Percentiles rank a stretch among this genome's conserved stretches.
Evolutionary conservation across 345 rosid species (phyloP).

Genomic region (Clausena lansium): DNA sequence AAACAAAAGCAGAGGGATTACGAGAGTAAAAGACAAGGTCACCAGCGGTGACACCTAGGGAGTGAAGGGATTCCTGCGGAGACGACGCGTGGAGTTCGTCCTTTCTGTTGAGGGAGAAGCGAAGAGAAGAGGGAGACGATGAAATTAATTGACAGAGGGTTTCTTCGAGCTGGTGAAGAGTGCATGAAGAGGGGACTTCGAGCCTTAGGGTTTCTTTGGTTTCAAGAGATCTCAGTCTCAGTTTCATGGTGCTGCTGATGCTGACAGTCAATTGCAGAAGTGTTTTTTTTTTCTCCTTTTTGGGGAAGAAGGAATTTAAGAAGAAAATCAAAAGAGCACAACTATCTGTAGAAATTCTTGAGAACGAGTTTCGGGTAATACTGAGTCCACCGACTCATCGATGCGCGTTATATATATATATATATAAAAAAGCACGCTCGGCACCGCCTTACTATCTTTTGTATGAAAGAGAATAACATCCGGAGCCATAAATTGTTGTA

Average conservation of each 20-base stretch:
- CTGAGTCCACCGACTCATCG: no score
- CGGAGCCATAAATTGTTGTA: no score
- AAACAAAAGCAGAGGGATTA: conserved; percentile 22
- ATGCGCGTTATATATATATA: no score
- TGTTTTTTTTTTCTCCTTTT: no score
- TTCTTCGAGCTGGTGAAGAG: conserved; percentile 42
- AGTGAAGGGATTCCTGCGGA: conserved; percentile 41
- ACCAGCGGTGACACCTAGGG: conserved; percentile 68
- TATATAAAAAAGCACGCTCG: no score
- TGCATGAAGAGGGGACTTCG: conserved; percentile 37
- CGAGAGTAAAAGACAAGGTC: conserved; percentile 63
- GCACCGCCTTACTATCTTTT: no score
- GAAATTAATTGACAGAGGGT: conserved; percentile 22
- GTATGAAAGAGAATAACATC: no score
- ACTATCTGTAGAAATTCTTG: fast-evolving
- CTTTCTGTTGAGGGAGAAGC: conserved; percentile 65
- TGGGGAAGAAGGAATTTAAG: no score
- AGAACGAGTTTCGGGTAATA: no score
- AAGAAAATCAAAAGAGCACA: no score
- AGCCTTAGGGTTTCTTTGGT: conserved; percentile 49
- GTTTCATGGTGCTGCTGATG: conserved; percentile 40
- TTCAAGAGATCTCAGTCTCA: conserved; percentile 56
- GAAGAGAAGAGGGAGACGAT: conserved; percentile 35
- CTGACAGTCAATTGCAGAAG: neutral
- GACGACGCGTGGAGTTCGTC: conserved; percentile 53